These are phyloP conservation scores for Baorangia bicolor DNA, from an alignment of 768 basidiomycete genomes.

Conservation along the genomic window DNA sequence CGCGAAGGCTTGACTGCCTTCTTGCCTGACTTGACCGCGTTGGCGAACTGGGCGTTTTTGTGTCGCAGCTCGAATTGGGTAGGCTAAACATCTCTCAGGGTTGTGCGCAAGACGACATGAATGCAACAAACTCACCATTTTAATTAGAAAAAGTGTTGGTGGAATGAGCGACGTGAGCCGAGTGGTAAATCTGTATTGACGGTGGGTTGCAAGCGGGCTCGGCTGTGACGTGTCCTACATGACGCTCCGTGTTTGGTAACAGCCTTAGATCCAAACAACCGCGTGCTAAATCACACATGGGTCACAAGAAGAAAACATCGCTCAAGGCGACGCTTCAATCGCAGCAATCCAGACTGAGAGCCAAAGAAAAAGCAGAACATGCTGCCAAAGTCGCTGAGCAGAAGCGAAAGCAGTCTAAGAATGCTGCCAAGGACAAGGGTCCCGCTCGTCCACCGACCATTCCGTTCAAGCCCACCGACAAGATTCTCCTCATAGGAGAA, in stretches of 20 bases:
- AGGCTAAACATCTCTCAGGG: conserved; percentile 44
- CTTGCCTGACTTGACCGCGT: conserved; percentile 70
- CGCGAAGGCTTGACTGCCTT: conserved; percentile 71
- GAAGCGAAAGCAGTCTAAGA: conserved; percentile 35
- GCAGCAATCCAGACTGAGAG: conserved; percentile 64
- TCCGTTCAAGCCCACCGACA: conserved; percentile 65
- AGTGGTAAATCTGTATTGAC: neutral
- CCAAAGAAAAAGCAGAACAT: conserved; percentile 59
- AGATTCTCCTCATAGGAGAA: conserved; percentile 82
- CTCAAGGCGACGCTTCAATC: conserved; percentile 69
- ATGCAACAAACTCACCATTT: conserved; percentile 32
- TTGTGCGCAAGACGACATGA: too few relatives aligned
- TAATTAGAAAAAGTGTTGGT: neutral
- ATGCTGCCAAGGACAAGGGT: conserved; percentile 39
- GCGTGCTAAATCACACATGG: conserved; percentile 11
- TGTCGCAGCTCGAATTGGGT: conserved; percentile 82
- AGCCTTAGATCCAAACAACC: conserved; percentile 33
- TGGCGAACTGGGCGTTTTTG: conserved; percentile 79
- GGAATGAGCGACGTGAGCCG: conserved; percentile 31
- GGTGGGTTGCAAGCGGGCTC: neutral
- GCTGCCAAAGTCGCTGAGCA: conserved; percentile 42
- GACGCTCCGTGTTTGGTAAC: conserved; percentile 26
- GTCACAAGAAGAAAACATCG: conserved; percentile 52
- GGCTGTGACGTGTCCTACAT: conserved; percentile 19
- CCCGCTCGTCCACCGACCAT: conserved; percentile 46